Base-by-base conservation (phyloP, 1,139 yeast species). In the Suhomyces yuchorum region DNA sequence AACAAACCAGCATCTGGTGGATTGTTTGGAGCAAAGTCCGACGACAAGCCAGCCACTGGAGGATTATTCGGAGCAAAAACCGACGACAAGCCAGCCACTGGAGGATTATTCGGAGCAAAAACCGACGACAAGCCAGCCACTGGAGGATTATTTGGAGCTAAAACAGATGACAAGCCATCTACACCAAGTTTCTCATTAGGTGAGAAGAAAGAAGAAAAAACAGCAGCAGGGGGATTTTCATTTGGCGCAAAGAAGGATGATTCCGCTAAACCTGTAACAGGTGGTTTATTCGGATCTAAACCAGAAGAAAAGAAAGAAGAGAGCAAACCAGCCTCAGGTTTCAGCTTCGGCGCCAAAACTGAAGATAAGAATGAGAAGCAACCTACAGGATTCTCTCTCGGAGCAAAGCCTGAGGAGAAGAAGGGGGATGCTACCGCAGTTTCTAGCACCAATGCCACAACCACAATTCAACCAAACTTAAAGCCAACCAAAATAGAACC, bases 401-500 rank as follows among this genome's bases (percentile, higher is more conserved):
- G 54, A 11, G 60, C 57, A 43, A 59, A 57, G 43, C 17, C 42
- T 1, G 62, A 59, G 11, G 61, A 53, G 20, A 51, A 48, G 42
- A 53, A 52, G 34, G 53, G 46, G 3, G 54, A 48, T 3, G 18
- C 48, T n/a, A 41, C 44, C 9, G 15, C 50, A n/a, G 36, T 39
- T n/a, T 17, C 42, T 4, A 32, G 42, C 26, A 30, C 47, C 32
- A 43, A 59, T 8, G 56, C 58, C 19, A 49, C 62, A 24, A 51
- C 66, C 2, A 51, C 67, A 12, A 55, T 62, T 11, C 65, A 60
- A 43, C 68, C 71, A 20, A 65, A 57, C 40, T 70, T 55, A 60
- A 79, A 71, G 58, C 77, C 75, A 22, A 75, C 78, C 36, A 77
- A 73, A 43, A 76, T 84, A 20, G 83, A 81, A 55, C 85, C 90